A percentile compares a stretch with the other conserved stretches of the same genome.
These are phyloP conservation scores for Rubia tinctorum DNA, from an alignment of 305 asterid species.

Conservation along the genomic window DNA sequence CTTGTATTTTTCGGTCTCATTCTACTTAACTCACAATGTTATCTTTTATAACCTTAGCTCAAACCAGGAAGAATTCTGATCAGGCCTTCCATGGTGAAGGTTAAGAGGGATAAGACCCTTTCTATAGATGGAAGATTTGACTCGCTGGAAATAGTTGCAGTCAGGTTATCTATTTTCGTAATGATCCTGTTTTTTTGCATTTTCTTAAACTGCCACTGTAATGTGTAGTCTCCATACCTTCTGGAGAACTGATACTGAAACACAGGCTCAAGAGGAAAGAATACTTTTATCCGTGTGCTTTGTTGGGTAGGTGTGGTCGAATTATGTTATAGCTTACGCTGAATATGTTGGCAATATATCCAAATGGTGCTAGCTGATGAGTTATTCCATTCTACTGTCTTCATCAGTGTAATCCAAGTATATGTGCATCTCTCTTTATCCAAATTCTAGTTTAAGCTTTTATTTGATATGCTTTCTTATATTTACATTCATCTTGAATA, in stretches of 20 bases:
- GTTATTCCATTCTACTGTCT: background rate
- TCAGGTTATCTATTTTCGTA: slow-evolving; percentile 38
- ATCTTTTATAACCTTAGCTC: slow-evolving; percentile 36
- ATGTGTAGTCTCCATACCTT: background rate
- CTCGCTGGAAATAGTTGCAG: slow-evolving; percentile 63
- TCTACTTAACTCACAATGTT: slow-evolving; percentile 1
- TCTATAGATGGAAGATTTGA: slow-evolving; percentile 31
- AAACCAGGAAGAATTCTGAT: slow-evolving; percentile 55
- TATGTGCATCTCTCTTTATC: background rate
- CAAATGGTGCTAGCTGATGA: background rate
- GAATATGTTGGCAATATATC: background rate
- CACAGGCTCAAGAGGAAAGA: background rate
- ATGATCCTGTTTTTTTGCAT: background rate
- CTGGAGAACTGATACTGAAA: background rate
- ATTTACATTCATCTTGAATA: background rate
- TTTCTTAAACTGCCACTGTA: background rate
- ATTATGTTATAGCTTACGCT: background rate
- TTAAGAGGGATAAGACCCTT: slow-evolving; percentile 36
- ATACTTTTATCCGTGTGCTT: background rate
- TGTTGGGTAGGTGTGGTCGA: background rate
- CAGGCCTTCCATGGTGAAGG: slow-evolving; percentile 85
- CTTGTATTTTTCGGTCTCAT: background rate
- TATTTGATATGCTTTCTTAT: background rate
- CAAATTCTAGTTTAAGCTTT: background rate
- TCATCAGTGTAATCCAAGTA: background rate